Conservation (phyloP, 345 rosid genomes). For the Sapria himalayana region DNA sequence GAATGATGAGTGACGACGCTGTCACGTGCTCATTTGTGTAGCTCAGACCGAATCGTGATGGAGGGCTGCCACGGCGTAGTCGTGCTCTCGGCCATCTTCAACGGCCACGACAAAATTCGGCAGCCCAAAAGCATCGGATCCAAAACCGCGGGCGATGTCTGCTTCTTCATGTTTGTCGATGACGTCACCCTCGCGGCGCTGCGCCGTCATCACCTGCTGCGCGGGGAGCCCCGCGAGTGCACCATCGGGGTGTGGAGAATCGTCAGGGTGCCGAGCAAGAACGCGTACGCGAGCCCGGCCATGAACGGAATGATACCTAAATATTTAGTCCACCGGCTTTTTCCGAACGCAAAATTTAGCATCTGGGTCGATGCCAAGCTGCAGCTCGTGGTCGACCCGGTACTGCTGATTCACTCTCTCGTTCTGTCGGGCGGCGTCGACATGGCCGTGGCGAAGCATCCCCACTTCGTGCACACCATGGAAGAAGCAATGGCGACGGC, state of each 20-base stretch:
- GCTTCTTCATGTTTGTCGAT: constrained; percentile 89
- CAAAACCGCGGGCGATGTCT: constrained; percentile 27
- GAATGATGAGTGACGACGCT: too few species aligned
- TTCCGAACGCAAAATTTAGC: constrained; percentile 67
- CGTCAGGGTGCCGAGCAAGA: constrained; percentile 19
- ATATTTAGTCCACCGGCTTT: constrained; percentile 54
- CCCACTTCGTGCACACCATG: constrained; percentile 46
- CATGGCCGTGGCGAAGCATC: constrained; percentile 71
- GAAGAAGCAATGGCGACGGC: constrained; percentile 96
- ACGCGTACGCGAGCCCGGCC: constrained; percentile 41
- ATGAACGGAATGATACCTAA: constrained; percentile 90
- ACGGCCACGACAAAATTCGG: constrained; percentile 75
- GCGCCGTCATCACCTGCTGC: constrained; percentile 20
- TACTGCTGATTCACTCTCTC: constrained; percentile 48
- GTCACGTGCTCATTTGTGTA: too few species aligned
- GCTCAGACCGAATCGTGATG: constrained; percentile 57
- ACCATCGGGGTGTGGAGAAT: constrained; percentile 56
- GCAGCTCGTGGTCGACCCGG: constrained; percentile 64
- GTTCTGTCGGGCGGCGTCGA: constrained; percentile 30
- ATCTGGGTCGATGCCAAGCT: constrained; percentile 82
- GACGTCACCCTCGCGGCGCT: constrained; percentile 32
- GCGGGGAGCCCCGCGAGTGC: constrained; percentile 8
- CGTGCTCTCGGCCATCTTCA: constrained; percentile 73
- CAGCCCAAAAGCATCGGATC: constrained; percentile 71
- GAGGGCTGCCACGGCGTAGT: constrained; percentile 49